These are phyloP conservation scores for Verticillium klebahnii DNA, from an alignment of 2,329 filamentous ascomycete species.

Conservation along the genomic window DNA sequence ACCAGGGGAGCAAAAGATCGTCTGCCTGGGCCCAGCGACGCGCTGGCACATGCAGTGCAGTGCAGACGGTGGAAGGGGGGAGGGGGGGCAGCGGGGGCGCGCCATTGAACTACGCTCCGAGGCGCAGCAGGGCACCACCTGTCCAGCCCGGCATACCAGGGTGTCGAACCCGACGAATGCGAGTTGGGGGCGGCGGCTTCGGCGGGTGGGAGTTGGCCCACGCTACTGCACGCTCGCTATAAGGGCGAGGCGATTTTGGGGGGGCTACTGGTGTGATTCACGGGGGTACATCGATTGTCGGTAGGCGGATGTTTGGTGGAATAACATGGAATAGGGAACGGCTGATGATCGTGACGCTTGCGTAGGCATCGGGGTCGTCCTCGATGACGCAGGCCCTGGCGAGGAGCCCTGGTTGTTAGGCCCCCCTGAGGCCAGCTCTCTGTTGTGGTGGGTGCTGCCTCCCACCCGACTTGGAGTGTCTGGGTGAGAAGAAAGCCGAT, in stretches of 20 bases:
- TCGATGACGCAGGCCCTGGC: background rate
- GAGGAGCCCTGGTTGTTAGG: background rate
- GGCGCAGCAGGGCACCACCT: background rate
- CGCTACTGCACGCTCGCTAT: background rate
- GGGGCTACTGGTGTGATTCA: background rate
- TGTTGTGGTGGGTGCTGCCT: background rate
- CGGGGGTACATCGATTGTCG: background rate
- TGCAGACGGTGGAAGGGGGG: background rate
- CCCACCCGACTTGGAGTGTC: too few relatives aligned
- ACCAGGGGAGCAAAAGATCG: too few relatives aligned
- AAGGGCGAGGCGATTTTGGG: background rate
- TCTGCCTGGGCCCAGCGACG: too few relatives aligned
- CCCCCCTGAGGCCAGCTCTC: background rate
- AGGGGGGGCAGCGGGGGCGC: background rate
- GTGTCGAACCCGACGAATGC: background rate
- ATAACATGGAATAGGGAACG: background rate
- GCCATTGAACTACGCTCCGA: background rate
- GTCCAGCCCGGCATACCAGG: background rate
- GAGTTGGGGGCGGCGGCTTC: background rate
- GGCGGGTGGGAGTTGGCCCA: background rate
- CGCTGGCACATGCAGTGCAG: background rate
- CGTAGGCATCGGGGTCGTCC: background rate
- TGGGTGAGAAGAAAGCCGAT: too few relatives aligned
- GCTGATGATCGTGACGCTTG: background rate
- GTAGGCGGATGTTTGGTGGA: background rate